A percentile compares a stretch with the other conserved stretches of the same genome.
phyloP scores from a whole-genome alignment of 345 rosid genomes.

The Carallia pectinifolia region DNA sequence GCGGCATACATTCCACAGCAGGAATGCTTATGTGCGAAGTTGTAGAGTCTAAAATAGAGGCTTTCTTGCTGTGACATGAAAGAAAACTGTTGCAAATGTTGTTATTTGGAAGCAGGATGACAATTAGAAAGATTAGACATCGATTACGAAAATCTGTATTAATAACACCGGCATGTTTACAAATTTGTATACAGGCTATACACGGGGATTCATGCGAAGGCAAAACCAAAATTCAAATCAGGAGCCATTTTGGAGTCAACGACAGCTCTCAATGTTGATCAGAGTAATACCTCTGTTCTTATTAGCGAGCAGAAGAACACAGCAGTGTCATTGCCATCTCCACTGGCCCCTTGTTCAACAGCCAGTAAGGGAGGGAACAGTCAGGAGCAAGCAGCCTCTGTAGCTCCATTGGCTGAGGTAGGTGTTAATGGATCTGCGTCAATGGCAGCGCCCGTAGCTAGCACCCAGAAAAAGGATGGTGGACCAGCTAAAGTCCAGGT shows the following conservation, averaged over 20 bases:
- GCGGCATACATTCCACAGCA: too few species aligned
- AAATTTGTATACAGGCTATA: conserved; percentile 56
- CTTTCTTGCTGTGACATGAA: too few species aligned
- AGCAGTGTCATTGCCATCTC: conserved; percentile 33
- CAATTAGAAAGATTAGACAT: background rate
- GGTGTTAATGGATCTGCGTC: conserved; percentile 39
- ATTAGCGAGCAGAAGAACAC: conserved; percentile 47
- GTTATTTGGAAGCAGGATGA: background rate
- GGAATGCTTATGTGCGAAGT: too few species aligned
- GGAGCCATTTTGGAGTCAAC: conserved; percentile 94
- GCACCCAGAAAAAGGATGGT: conserved; percentile 56
- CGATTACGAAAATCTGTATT: background rate
- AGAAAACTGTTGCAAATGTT: too few species aligned
- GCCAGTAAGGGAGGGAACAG: conserved; percentile 54
- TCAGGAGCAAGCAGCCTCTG: conserved; percentile 49
- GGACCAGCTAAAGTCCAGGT: conserved; percentile 59
- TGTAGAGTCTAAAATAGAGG: too few species aligned
- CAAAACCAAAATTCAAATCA: conserved; percentile 77
- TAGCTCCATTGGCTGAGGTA: conserved; percentile 33
- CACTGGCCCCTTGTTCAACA: conserved; percentile 43
- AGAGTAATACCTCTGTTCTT: conserved; percentile 44
- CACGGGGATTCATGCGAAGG: conserved; percentile 92
- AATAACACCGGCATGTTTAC: background rate
- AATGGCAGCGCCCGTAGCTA: conserved; percentile 16
- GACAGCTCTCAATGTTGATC: conserved; percentile 72